These are phyloP conservation scores for Mrakia blollopis DNA, from an alignment of 768 basidiomycete genomes.

Conservation along the genomic window DNA sequence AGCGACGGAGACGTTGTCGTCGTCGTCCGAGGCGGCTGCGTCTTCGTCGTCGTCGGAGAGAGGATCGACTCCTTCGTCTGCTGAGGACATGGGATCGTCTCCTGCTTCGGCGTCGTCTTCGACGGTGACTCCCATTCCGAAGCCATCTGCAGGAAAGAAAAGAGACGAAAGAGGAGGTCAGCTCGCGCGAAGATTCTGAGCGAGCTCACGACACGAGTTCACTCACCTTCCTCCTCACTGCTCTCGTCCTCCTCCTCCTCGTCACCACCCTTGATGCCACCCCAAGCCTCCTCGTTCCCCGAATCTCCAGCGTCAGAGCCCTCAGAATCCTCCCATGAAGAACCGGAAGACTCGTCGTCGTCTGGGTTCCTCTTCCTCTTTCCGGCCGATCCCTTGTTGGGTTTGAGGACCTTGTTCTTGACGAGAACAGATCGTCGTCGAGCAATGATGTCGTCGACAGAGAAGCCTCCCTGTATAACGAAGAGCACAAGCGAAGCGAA, in stretches of 20 bases:
- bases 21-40: slow-evolving; percentile 49
- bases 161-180: neutral
- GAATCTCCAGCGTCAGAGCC: slow-evolving; percentile 33
- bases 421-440: slow-evolving; percentile 47
- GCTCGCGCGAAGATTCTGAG: neutral
- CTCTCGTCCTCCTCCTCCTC: slow-evolving; percentile 35
- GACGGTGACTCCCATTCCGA: slow-evolving; percentile 35
- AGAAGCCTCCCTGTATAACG: slow-evolving; percentile 60
- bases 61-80: slow-evolving; percentile 34
- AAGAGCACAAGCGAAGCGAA: neutral
- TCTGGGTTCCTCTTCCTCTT: slow-evolving; percentile 33
- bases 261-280: slow-evolving; percentile 23
- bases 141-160: slow-evolving; percentile 17
- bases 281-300: slow-evolving; percentile 37
- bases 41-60: slow-evolving; percentile 40
- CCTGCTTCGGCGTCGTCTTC: slow-evolving; percentile 42
- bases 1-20: slow-evolving; percentile 46
- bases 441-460: slow-evolving; percentile 87
- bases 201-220: neutral
- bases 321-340: slow-evolving; percentile 27
- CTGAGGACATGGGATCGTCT: slow-evolving; percentile 44
- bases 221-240: slow-evolving; percentile 32
- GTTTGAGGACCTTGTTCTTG: slow-evolving; percentile 45
- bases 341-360: slow-evolving; percentile 31
- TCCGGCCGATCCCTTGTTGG: slow-evolving; percentile 35